Base-by-base conservation (phyloP, 2,329 filamentous ascomycete species). In the Pleurostoma richardsiae region DNA sequence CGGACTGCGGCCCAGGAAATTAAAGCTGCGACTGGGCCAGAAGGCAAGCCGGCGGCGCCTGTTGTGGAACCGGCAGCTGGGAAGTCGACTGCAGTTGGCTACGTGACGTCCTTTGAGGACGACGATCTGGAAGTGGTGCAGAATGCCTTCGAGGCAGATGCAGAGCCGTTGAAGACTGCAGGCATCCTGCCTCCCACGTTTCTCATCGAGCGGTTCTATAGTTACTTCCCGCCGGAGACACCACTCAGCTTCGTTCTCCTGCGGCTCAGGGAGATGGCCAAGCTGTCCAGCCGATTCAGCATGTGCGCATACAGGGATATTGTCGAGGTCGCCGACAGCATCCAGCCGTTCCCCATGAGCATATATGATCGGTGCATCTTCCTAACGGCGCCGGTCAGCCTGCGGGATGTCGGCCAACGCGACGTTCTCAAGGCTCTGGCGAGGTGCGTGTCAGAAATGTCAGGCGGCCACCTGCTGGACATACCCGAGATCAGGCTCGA, bases 221-320 rank as follows among this genome's bases (percentile, higher is more conserved):
- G 80, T 3, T 94, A 92, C 60, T 96, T 96, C 57, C 89, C 91
- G 1, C 79, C 82, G 0, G 77, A 79, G 5, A 91, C 88, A 0
- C 89, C 91, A 0, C 86, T 97, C 55, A 86, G 83, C 52, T 96
- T 90, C 59, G 83, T 97, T 49, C 67, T 97, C 47, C 73, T 84
- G 51, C 86, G 87, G 3, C 72, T 97, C 42, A 75, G 86, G 51
- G 84, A 90, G 47, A 74, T 92, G 6, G 79, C 82, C 3, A 70
- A 74, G 29, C 69, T 87, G 7, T 79, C 84, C 45, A 66, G 75
- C 0, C 76, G 78, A 1, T 97, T 90, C 65, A 81, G 85, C 53
- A 69, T 97, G 43, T 90, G 86, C 56, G 67, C 73, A 10, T 63
- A 89, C 6, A 72, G 72, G 44, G 80, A 85, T 41, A 77, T 79